Evolutionary conservation across 1,284 basidiomycete genomes (phyloP).

Genomic region (Sphaerobolus stellatus): DNA sequence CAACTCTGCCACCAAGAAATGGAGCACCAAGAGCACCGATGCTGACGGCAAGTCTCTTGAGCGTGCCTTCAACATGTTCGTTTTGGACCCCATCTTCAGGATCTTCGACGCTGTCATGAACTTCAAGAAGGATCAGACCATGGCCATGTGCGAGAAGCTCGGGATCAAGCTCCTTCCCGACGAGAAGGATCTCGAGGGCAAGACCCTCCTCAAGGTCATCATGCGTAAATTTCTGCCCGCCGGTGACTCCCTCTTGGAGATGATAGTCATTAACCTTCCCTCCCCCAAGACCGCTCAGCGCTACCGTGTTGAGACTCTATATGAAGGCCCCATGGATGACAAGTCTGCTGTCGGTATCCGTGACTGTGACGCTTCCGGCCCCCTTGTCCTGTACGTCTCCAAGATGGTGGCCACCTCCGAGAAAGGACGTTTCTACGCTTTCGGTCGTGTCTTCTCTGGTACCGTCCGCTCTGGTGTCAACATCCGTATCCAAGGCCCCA

Average conservation of each 20-base stretch:
- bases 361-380: slow-evolving; percentile 96
- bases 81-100: slow-evolving; percentile 99
- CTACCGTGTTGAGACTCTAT: slow-evolving; percentile 99
- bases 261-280: slow-evolving; percentile 99
- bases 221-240: slow-evolving; percentile 99
- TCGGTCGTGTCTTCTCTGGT: slow-evolving; percentile 99
- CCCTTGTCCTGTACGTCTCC: slow-evolving; percentile 98
- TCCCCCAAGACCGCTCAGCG: slow-evolving; percentile 96
- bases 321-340: slow-evolving; percentile 99
- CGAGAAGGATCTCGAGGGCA: slow-evolving; percentile 95
- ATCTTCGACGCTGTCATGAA: slow-evolving; percentile 99
- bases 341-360: slow-evolving; percentile 99
- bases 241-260: slow-evolving; percentile 98
- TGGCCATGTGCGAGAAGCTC: slow-evolving; percentile 92
- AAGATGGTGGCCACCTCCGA: slow-evolving; percentile 99
- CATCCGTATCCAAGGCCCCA: slow-evolving; percentile 99
- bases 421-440: slow-evolving; percentile 99
- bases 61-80: slow-evolving; percentile 94
- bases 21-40: slow-evolving; percentile 80
- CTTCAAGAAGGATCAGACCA: slow-evolving; percentile 95
- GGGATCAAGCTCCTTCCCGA: slow-evolving; percentile 89
- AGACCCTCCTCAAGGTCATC: slow-evolving; percentile 94
- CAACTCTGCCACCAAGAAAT: slow-evolving; percentile 97
- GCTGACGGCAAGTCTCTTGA: slow-evolving; percentile 89
- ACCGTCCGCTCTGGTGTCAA: slow-evolving; percentile 97